These are phyloP conservation scores for Hyaloperonospora brassicae DNA, from an alignment of 352 stramenopile genomes.

Conservation along the genomic window DNA sequence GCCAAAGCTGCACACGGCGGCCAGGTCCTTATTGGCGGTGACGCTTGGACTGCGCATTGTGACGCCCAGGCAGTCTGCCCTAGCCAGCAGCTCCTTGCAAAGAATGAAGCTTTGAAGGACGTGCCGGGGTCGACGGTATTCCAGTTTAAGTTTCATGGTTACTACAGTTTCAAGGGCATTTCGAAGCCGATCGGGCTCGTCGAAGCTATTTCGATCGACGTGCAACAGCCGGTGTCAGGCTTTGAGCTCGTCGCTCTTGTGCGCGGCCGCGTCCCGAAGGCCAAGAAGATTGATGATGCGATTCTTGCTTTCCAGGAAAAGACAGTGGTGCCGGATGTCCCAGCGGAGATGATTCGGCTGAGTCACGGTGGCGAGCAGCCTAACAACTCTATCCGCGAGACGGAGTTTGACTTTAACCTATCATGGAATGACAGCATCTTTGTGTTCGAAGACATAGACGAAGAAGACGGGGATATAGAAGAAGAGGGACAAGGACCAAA, in stretches of 20 bases:
- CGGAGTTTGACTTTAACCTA: conserved; percentile 58
- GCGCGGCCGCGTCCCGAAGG: conserved; percentile 39
- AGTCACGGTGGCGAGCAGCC: conserved; percentile 51
- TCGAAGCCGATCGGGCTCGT: conserved; percentile 67
- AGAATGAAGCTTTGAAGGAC: conserved; percentile 39
- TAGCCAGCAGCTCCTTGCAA: conserved; percentile 32
- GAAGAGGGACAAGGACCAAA: conserved; percentile 17
- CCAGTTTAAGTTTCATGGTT: conserved; percentile 78
- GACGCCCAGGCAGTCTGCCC: conserved; percentile 27
- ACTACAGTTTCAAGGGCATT: conserved; percentile 86
- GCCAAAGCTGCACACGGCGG: conserved; percentile 74
- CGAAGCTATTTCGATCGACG: conserved; percentile 68
- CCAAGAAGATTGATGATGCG: conserved; percentile 54
- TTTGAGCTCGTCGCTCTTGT: conserved; percentile 29
- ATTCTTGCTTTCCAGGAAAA: conserved; percentile 41
- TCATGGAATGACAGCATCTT: conserved; percentile 71
- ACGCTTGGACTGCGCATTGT: conserved; percentile 68
- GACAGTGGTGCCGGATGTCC: conserved; percentile 39
- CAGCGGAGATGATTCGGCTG: conserved; percentile 51
- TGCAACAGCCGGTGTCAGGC: conserved; percentile 40
- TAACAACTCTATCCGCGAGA: conserved; percentile 80
- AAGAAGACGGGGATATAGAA: conserved; percentile 39
- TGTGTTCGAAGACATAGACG: conserved; percentile 59
- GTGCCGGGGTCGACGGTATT: conserved; percentile 50
- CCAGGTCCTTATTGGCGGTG: conserved; percentile 74